Evolutionary conservation across 495 filamentous ascomycete genomes (phyloP).

Genomic region (Penicillium arizonense): DNA sequence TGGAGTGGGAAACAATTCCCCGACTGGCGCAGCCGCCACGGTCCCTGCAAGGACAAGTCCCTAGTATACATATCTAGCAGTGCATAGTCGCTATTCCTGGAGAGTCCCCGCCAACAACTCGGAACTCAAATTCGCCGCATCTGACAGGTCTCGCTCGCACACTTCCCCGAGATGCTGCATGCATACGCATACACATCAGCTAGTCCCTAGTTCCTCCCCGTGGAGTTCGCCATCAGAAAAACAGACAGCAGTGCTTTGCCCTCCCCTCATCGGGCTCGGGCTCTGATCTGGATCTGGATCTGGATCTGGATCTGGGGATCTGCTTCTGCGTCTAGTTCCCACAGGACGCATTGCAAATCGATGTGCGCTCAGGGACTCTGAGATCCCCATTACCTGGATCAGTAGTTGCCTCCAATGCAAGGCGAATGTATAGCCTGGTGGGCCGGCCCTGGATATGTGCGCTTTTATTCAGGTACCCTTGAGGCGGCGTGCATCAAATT

Average conservation of each 20-base stretch:
- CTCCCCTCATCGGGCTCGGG: no score
- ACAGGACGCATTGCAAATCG: constrained; percentile 5
- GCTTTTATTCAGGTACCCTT: constrained; percentile 26
- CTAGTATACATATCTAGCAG: constrained; percentile 20
- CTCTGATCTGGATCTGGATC: no score
- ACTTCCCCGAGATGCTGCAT: constrained; percentile 9
- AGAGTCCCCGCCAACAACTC: neutral
- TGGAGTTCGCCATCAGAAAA: constrained; percentile 16
- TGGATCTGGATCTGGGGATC: neutral
- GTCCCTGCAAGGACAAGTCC: constrained; percentile 24
- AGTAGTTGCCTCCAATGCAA: constrained; percentile 27
- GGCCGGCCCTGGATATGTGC: constrained; percentile 5
- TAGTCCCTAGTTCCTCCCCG: constrained; percentile 5
- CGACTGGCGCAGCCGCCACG: constrained; percentile 16
- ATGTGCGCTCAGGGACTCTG: constrained; percentile 6
- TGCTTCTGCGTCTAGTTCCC: neutral
- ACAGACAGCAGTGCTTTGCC: neutral
- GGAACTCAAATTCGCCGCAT: constrained; percentile 30
- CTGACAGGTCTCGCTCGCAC: constrained; percentile 22
- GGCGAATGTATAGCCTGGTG: constrained; percentile 15
- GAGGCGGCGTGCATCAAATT: constrained; percentile 10
- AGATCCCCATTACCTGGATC: constrained; percentile 24
- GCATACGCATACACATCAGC: neutral
- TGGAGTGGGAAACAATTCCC: constrained; percentile 10
- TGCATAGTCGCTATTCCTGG: constrained; percentile 17